Percentiles rank a stretch among this genome's conserved stretches.
Conservation (phyloP, 352 stramenopile species). For the Globisporangium middletonii region DNA sequence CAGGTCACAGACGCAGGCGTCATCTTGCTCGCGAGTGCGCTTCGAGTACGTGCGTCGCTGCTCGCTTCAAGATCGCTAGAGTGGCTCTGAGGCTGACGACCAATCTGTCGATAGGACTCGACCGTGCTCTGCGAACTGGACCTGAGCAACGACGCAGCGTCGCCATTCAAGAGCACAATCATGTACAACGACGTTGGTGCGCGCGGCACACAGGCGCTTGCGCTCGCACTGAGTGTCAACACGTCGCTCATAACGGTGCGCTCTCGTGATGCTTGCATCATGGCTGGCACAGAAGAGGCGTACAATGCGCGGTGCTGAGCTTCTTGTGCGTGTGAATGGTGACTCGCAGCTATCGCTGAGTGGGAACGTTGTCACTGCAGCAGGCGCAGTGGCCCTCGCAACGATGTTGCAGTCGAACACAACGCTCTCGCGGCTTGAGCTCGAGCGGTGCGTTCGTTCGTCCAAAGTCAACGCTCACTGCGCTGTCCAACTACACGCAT, state of each 20-base stretch:
- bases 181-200: conserved; percentile 33
- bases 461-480: background rate
- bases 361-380: conserved; percentile 22
- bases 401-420: conserved; percentile 27
- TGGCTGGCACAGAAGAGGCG: background rate
- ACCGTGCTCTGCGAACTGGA: conserved; percentile 20
- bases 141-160: conserved; percentile 30
- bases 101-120: conserved; percentile 6
- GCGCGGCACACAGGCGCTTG: conserved; percentile 19
- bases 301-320: background rate
- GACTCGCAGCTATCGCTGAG: conserved; percentile 15
- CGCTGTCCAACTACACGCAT: background rate
- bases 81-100: background rate
- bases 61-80: background rate
- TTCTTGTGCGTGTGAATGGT: background rate
- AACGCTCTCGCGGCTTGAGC: conserved; percentile 20
- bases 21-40: conserved; percentile 31
- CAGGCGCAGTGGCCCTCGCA: conserved; percentile 19
- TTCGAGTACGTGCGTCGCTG: conserved; percentile 19
- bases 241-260: conserved; percentile 12
- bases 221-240: conserved; percentile 26
- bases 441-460: conserved; percentile 18
- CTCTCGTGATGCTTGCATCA: background rate
- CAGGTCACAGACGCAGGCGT: conserved; percentile 36
- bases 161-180: conserved; percentile 8